phyloP scores from a whole-genome alignment of 371 early-diverging fungal genomes.

The Dinochytrium kinnereticum region DNA sequence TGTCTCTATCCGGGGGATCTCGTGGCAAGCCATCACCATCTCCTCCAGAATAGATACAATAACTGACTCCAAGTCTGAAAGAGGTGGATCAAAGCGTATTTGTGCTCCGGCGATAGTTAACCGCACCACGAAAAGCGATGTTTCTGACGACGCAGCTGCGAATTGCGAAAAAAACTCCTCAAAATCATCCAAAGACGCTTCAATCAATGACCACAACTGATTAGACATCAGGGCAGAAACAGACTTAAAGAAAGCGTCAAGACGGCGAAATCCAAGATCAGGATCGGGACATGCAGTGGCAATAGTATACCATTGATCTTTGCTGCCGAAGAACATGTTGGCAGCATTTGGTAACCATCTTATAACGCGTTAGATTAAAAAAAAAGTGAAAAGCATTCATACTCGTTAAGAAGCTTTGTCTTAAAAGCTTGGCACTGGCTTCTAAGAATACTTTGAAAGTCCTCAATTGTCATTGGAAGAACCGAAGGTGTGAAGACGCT shows the following conservation, averaged over 20 bases:
- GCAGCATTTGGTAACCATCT: conserved; percentile 63
- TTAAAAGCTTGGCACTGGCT: conserved; percentile 55
- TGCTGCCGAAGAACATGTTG: conserved; percentile 54
- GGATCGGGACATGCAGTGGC: conserved; percentile 49
- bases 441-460: conserved; percentile 53
- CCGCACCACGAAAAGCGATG: conserved; percentile 52
- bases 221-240: conserved; percentile 60
- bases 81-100: conserved; percentile 62
- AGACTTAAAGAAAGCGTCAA: conserved; percentile 60
- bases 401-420: conserved; percentile 53
- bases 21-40: conserved; percentile 51
- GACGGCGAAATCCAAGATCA: conserved; percentile 54
- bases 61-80: conserved; percentile 54
- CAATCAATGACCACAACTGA: conserved; percentile 56
- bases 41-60: conserved; percentile 54
- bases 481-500: conserved; percentile 45
- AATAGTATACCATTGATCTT: conserved; percentile 59
- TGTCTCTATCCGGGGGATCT: conserved; percentile 61
- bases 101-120: conserved; percentile 54
- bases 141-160: conserved; percentile 38
- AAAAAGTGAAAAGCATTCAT: conserved; percentile 8
- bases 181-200: conserved; percentile 49
- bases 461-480: conserved; percentile 57
- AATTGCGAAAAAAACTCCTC: conserved; percentile 57
- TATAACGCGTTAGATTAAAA: neutral